phyloP scores from a whole-genome alignment of 208 protist species.

The Crithidia bombi region DNA sequence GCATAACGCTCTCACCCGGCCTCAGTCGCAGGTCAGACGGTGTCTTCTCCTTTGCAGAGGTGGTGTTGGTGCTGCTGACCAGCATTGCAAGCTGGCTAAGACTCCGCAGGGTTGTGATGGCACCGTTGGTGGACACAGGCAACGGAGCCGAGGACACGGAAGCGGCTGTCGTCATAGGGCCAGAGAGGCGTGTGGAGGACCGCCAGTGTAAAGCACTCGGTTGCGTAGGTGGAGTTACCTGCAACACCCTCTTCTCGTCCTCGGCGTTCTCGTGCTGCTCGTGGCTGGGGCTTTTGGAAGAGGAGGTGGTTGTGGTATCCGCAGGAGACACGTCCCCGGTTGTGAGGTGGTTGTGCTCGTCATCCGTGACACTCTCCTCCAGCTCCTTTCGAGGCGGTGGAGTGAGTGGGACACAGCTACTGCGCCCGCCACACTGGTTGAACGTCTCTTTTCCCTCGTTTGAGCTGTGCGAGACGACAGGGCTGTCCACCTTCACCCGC shows the following conservation, averaged over 20 bases:
- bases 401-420: background rate
- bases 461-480: constrained; percentile 12
- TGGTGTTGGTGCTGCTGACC: constrained; percentile 27
- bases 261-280: constrained; percentile 6
- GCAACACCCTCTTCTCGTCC: background rate
- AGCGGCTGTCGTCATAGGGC: background rate
- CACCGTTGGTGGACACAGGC: constrained; percentile 27
- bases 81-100: constrained; percentile 46
- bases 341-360: constrained; percentile 12
- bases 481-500: constrained; percentile 29
- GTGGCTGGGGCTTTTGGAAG: constrained; percentile 15
- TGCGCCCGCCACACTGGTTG: background rate
- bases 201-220: background rate
- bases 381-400: background rate
- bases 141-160: background rate
- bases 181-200: background rate
- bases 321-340: constrained; percentile 9
- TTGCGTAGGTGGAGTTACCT: background rate
- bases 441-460: background rate
- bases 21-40: constrained; percentile 34
- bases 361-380: background rate
- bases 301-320: constrained; percentile 11
- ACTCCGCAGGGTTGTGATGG: constrained; percentile 48
- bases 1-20: constrained; percentile 66
- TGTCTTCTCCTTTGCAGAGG: constrained; percentile 11